Evolutionary conservation across 2,329 filamentous ascomycete genomes (phyloP).

Genomic region (Colletotrichum endophyticum): DNA sequence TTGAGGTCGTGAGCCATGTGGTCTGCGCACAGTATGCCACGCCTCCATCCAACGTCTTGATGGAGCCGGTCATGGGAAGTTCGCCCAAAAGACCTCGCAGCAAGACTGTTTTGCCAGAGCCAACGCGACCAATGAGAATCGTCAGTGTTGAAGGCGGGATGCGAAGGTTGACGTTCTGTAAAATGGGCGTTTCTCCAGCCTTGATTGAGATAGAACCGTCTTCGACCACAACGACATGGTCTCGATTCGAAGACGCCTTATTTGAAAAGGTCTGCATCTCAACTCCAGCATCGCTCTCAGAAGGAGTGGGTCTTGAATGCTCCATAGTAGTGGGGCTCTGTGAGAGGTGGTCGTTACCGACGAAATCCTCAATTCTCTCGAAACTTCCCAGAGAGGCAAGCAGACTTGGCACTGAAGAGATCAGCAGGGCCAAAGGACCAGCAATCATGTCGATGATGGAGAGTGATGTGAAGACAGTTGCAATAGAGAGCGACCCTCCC

Average conservation of each 20-base stretch:
- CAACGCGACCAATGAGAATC: slow-evolving; percentile 23
- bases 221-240: not conserved
- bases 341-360: not conserved
- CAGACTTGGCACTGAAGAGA: slow-evolving; percentile 25
- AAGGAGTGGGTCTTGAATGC: not conserved
- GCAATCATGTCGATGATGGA: slow-evolving; percentile 27
- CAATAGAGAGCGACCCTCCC: not conserved
- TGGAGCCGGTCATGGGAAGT: not conserved
- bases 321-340: not conserved
- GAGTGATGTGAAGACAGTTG: slow-evolving; percentile 26
- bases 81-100: slow-evolving; percentile 21
- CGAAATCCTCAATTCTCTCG: slow-evolving; percentile 24
- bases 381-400: slow-evolving; percentile 27
- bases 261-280: not conserved
- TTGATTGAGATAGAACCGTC: not conserved
- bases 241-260: not conserved
- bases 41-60: not conserved
- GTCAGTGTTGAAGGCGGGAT: slow-evolving; percentile 9
- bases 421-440: slow-evolving; percentile 22
- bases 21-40: slow-evolving; percentile 28
- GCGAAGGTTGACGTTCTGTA: not conserved
- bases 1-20: slow-evolving; percentile 27
- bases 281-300: not conserved
- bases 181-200: not conserved
- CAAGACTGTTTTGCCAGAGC: slow-evolving; percentile 22